Percentiles rank a stretch among this genome's conserved stretches.
Conservation (phyloP, 148 eudicot species). For the Agrostemma githago region DNA sequence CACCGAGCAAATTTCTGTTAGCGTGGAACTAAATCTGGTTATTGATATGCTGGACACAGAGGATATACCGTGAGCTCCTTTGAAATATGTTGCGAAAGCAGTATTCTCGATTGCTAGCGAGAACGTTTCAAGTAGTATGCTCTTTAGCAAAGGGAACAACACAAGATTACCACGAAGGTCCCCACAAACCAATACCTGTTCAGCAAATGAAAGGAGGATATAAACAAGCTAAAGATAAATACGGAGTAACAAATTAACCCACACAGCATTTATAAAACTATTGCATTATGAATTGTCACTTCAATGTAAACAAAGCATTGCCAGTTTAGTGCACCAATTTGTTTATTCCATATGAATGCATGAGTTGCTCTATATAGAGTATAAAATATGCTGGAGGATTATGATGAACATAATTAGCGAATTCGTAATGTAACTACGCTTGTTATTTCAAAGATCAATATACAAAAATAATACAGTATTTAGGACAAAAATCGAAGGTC, state of each 20-base stretch:
- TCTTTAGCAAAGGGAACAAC: conserved; percentile 57
- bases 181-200: conserved; percentile 84
- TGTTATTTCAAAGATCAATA: background rate
- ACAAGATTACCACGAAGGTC: conserved; percentile 93
- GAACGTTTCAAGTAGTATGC: conserved; percentile 33
- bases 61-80: conserved; percentile 99
- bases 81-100: conserved; percentile 58
- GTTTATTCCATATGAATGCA: background rate
- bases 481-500: background rate
- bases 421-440: background rate
- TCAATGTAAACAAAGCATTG: background rate
- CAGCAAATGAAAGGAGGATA: background rate
- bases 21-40: conserved; percentile 35
- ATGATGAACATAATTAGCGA: background rate
- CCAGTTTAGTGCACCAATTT: background rate
- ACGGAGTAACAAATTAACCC: too few relatives aligned
- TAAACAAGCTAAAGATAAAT: background rate
- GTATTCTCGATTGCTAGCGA: conserved; percentile 35
- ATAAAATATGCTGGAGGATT: background rate
- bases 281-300: background rate
- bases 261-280: too few relatives aligned
- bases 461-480: too few relatives aligned
- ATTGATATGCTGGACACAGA: conserved; percentile 72
- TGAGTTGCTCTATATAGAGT: background rate
- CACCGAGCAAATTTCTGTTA: conserved; percentile 76